These are phyloP conservation scores for Gastrolobium bilobum DNA, from an alignment of 306 rosid species.

Conservation along the genomic window DNA sequence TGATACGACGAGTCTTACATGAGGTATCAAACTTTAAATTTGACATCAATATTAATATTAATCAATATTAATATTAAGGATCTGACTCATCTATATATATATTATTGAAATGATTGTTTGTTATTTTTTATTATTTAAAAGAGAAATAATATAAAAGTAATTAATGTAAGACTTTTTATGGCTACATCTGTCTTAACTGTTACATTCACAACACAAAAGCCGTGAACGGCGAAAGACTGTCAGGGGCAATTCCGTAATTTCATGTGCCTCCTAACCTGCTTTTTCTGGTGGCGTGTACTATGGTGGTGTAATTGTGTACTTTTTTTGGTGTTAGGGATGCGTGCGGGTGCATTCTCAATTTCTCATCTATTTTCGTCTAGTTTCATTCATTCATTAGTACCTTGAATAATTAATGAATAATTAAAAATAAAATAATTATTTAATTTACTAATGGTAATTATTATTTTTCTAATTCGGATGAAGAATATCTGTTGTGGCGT, in stretches of 20 bases:
- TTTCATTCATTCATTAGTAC: background rate
- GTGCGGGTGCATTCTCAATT: conserved; percentile 49
- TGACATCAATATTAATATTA: too few species aligned
- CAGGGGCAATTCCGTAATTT: conserved; percentile 56
- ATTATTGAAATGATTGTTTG: too few species aligned
- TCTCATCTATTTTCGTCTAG: background rate
- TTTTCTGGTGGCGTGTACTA: conserved; percentile 69
- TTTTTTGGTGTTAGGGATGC: background rate
- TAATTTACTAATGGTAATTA: background rate
- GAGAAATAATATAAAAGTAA: background rate
- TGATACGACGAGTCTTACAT: too few species aligned
- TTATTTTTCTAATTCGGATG: background rate
- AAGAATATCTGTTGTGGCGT: background rate
- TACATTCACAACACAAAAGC: background rate
- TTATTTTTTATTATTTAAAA: background rate
- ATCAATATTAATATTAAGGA: too few species aligned
- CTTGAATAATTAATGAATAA: background rate
- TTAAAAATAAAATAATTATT: background rate
- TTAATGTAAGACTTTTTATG: background rate
- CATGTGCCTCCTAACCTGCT: conserved; percentile 23
- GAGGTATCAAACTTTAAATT: too few species aligned
- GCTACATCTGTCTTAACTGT: conserved; percentile 7
- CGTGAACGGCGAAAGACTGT: background rate
- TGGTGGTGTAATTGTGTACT: conserved; percentile 65
- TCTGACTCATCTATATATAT: too few species aligned